Evolutionary conservation across 305 asterid species (phyloP).

Genomic region (Nicotiana rustica): DNA sequence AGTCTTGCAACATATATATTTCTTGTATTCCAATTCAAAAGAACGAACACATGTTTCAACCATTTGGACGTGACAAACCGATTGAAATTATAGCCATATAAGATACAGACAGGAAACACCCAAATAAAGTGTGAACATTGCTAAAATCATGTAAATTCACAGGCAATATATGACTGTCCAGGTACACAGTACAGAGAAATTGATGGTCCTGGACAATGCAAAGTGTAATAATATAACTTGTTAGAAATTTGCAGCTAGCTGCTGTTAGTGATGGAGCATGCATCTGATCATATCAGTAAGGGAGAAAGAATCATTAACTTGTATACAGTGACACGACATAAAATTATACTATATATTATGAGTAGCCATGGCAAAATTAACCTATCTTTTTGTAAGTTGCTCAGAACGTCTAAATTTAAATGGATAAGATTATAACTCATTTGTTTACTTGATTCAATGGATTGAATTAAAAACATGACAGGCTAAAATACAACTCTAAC

Average conservation of each 20-base stretch:
- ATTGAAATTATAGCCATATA: background rate
- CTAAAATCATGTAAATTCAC: background rate
- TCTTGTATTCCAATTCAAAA: constrained; percentile 7
- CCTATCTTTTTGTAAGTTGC: too few species aligned
- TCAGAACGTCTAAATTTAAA: too few species aligned
- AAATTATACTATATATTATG: background rate
- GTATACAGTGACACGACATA: background rate
- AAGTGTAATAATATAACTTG: background rate
- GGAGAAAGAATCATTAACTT: background rate
- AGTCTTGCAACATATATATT: background rate
- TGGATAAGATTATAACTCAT: too few species aligned
- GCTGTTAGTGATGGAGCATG: too few species aligned
- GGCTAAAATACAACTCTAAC: too few species aligned
- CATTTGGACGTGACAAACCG: background rate
- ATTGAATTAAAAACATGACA: too few species aligned
- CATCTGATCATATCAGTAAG: background rate
- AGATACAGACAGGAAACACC: background rate
- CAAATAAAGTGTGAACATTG: constrained; percentile 2
- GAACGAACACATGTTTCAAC: background rate
- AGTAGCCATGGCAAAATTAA: too few species aligned
- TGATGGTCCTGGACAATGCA: background rate
- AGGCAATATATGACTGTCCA: background rate
- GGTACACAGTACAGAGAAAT: background rate
- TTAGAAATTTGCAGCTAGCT: background rate
- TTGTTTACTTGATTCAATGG: too few species aligned